phyloP scores from a whole-genome alignment of 306 rosid species.

The Myrica gale region DNA sequence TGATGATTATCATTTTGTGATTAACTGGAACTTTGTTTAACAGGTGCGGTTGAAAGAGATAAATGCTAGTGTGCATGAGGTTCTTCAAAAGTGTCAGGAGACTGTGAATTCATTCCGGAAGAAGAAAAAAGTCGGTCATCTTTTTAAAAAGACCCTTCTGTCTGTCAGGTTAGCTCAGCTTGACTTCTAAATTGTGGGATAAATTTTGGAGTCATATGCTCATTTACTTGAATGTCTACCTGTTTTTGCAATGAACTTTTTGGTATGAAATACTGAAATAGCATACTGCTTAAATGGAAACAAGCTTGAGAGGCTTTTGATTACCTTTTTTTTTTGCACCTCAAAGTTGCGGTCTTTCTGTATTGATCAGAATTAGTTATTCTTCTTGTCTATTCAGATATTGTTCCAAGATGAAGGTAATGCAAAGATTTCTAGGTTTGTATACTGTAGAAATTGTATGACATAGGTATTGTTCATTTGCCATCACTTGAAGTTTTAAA shows the following conservation, averaged over 20 bases:
- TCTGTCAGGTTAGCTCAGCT: slow-evolving; percentile 52
- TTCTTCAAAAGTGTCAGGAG: slow-evolving; percentile 59
- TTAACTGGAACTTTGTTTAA: slow-evolving; percentile 32
- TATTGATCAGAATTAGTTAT: not conserved
- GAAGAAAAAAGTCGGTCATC: slow-evolving; percentile 50
- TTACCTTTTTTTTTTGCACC: not conserved
- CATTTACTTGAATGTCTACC: slow-evolving; percentile 19
- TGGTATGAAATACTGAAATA: not conserved
- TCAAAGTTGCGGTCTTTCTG: not conserved
- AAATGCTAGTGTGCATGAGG: slow-evolving; percentile 45
- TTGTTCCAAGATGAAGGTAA: not conserved
- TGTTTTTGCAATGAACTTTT: not conserved
- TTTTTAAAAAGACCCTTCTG: slow-evolving; percentile 45
- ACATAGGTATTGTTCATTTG: not conserved
- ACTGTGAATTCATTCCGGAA: slow-evolving; percentile 45
- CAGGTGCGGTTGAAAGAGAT: slow-evolving; percentile 57
- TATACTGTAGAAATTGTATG: not conserved
- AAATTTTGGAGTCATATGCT: slow-evolving; percentile 1
- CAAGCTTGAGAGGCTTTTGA: not conserved
- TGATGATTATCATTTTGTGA: slow-evolving; percentile 13
- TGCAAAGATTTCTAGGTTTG: not conserved
- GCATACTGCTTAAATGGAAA: not conserved
- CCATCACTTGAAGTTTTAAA: not conserved
- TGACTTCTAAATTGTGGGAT: not conserved
- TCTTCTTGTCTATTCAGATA: not conserved